phyloP scores from a whole-genome alignment of 768 basidiomycete genomes.

The Hydnomerulius pinastri region DNA sequence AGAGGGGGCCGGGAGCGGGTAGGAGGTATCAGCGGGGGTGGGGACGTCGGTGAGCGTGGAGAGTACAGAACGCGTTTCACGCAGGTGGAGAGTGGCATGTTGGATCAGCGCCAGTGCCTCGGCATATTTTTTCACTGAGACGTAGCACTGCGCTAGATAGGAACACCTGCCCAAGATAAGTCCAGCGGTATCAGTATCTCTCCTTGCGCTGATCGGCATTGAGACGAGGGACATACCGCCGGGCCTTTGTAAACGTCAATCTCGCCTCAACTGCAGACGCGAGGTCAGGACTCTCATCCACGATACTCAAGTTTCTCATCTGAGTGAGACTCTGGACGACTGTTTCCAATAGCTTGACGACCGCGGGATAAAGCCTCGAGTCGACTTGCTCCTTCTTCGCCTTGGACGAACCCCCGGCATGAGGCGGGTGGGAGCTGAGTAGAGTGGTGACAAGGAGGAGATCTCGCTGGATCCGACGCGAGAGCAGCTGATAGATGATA shows the following conservation, averaged over 20 bases:
- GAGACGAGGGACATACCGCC: constrained; percentile 51
- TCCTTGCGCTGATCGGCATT: too few relatives aligned
- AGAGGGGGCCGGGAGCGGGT: constrained; percentile 46
- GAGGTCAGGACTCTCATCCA: constrained; percentile 87
- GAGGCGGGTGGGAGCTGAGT: constrained; percentile 44
- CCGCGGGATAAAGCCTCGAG: constrained; percentile 74
- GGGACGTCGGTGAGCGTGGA: constrained; percentile 50
- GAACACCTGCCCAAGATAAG: constrained; percentile 50
- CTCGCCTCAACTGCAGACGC: constrained; percentile 77
- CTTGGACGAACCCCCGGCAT: constrained; percentile 26
- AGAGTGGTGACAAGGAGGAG: constrained; percentile 73
- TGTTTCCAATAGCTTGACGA: constrained; percentile 87
- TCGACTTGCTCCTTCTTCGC: constrained; percentile 56
- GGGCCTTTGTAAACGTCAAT: constrained; percentile 71
- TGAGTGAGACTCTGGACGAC: constrained; percentile 83
- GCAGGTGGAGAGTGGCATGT: constrained; percentile 70
- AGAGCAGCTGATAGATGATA: constrained; percentile 84
- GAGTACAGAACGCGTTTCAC: constrained; percentile 63
- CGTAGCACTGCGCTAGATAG: constrained; percentile 77
- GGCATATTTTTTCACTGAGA: constrained; percentile 65
- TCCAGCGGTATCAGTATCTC: too few relatives aligned
- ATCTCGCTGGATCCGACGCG: constrained; percentile 87
- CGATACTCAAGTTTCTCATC: constrained; percentile 79
- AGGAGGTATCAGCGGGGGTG: constrained; percentile 45
- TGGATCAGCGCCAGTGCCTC: constrained; percentile 73